Evolutionary conservation across 352 stramenopile genomes (phyloP).

Genomic region (Globisporangium carolinianum): DNA sequence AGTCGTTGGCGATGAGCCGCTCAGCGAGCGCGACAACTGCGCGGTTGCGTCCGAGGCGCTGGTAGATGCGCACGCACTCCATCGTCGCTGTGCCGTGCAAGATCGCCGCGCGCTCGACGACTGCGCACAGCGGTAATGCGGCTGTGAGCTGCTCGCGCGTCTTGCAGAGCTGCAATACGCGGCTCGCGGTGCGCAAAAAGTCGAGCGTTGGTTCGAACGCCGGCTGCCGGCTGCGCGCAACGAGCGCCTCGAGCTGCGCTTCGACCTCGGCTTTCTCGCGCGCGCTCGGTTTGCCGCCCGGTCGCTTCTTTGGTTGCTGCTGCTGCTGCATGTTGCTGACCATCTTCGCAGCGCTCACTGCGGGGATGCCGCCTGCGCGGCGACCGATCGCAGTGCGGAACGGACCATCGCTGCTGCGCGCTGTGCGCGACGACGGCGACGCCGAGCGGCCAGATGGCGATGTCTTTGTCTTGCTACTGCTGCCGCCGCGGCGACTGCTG

Average conservation of each 20-base stretch:
- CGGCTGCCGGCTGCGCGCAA: slow-evolving; percentile 23
- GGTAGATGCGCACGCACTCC: slow-evolving; percentile 62
- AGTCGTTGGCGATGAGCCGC: slow-evolving; percentile 47
- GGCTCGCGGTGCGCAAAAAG: slow-evolving; percentile 35
- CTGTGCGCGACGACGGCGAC: background rate
- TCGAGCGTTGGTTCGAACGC: slow-evolving; percentile 35
- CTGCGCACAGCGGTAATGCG: slow-evolving; percentile 46
- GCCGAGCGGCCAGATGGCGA: background rate
- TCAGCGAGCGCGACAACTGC: slow-evolving; percentile 44
- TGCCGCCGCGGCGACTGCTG: background rate
- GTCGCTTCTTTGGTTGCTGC: background rate
- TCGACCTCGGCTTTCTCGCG: slow-evolving; percentile 12
- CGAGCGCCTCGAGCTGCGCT: slow-evolving; percentile 32
- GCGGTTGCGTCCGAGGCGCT: slow-evolving; percentile 36
- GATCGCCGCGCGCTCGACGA: slow-evolving; percentile 28
- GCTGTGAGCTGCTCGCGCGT: slow-evolving; percentile 42
- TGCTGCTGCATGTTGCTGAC: slow-evolving; percentile 9
- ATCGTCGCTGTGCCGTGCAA: slow-evolving; percentile 39
- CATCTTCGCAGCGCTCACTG: slow-evolving; percentile 8
- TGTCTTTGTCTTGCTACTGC: background rate
- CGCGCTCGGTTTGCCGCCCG: slow-evolving; percentile 4
- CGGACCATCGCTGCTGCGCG: slow-evolving; percentile 2
- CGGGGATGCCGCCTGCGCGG: slow-evolving; percentile 5
- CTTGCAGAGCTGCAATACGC: slow-evolving; percentile 44
- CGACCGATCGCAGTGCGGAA: slow-evolving; percentile 1